Conservation (phyloP, 1,284 basidiomycete genomes). For the Macrocystidia cucumis region DNA sequence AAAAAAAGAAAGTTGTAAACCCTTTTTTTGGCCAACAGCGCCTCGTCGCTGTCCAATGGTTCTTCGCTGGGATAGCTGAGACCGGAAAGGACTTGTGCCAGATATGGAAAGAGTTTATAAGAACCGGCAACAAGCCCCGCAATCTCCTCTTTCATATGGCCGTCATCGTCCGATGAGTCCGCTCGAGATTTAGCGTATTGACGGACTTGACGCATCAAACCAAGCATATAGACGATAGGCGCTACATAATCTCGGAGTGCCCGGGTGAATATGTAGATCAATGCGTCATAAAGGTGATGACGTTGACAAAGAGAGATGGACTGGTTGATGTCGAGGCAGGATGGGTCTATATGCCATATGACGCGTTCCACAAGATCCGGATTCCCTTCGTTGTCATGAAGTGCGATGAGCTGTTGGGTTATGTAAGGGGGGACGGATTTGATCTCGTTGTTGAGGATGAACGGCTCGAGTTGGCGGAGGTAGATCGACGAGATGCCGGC, state of each 20-base stretch:
- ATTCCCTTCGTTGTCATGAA: constrained; percentile 69
- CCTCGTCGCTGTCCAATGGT: constrained; percentile 57
- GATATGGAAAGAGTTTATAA: constrained; percentile 90
- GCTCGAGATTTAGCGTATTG: constrained; percentile 35
- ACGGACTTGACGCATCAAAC: constrained; percentile 66
- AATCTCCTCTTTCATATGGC: constrained; percentile 19
- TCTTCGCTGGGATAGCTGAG: constrained; percentile 84
- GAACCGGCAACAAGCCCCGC: constrained; percentile 54
- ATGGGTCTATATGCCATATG: constrained; percentile 95
- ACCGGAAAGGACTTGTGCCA: constrained; percentile 84
- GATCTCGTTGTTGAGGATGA: constrained; percentile 74
- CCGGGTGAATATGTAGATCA: constrained; percentile 90
- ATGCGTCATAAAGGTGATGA: constrained; percentile 84
- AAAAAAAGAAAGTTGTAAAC: constrained; percentile 82
- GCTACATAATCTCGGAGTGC: constrained; percentile 86
- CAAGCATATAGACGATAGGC: constrained; percentile 82
- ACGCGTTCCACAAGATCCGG: constrained; percentile 80
- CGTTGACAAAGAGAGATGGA: constrained; percentile 81
- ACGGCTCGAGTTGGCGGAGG: constrained; percentile 76
- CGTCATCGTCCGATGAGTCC: constrained; percentile 20
- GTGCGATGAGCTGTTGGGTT: constrained; percentile 76
- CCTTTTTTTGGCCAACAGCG: constrained; percentile 57
- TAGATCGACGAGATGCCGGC: constrained; percentile 86
- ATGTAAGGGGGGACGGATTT: constrained; percentile 78
- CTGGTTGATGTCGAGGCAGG: constrained; percentile 91